Base-by-base conservation (phyloP, 805 yeast species). In the Yamadazyma kitorensis region DNA sequence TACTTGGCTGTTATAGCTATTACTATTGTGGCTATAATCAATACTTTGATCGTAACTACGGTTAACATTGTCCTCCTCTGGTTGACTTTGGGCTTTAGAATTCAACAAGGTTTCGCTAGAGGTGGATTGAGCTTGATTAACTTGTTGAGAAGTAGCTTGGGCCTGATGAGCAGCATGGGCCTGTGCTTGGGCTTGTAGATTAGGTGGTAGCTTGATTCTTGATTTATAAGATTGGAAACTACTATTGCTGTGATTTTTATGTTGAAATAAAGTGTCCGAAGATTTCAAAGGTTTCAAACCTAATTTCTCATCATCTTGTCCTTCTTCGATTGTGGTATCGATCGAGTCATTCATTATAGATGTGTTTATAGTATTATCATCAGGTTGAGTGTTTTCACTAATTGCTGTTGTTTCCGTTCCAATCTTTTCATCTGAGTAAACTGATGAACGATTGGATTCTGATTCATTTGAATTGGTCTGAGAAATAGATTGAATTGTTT, bases 191-290 rank as follows among this genome's bases (percentile, higher is more conserved):
- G 43, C 49, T 31, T 57, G 59, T 22, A 57, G 37, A 3, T 60
- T 44, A 5, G 55, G 49, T 6, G 66, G 67, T 20, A 61, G 41
- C 39, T 55, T 60, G 27, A 60, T 57, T 27, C 66, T 43, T 7
- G 64, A 51, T 31, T 57, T 56, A 41, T 57, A 59, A 5, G 57
- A 48, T 10, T 32, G 51, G 33, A 52, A 52, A 25, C 61, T 57
- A 22, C 55, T 40, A 11, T 38, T 40, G 26, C 55, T 51, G 14
- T 31, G 41, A 37, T 49, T 48, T 27, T 44, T 42, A n/a, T 43
- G 44, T 24, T 42, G 44, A 24, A 37, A 37, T 14, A 37, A 17
- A 4, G 41, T 24, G n/a, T 37, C 42, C 6, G 19, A 17, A 3
- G 39, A 37, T 25, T 35, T 32, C 22, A 36, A 23, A 4, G 26